These are phyloP conservation scores for Penicillium concentricum DNA, from an alignment of 2,329 filamentous ascomycete species.

Conservation along the genomic window DNA sequence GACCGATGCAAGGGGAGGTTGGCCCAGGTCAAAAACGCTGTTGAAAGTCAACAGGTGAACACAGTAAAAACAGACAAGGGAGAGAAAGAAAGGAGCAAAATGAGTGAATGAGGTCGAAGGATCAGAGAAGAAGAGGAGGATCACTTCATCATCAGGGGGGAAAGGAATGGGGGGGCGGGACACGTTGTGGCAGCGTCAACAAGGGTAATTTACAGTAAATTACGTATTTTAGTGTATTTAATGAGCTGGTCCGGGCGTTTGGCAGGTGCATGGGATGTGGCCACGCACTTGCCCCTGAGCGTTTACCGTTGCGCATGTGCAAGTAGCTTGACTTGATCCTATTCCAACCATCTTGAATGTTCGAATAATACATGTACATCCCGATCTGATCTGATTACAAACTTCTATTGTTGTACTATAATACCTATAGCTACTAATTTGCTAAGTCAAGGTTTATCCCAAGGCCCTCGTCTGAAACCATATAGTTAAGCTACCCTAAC, in stretches of 20 bases:
- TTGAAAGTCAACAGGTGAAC: constrained; percentile 11
- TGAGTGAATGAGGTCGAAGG: constrained; percentile 24
- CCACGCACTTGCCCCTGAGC: constrained; percentile 10
- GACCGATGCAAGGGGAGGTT: constrained; percentile 25
- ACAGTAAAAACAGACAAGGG: constrained; percentile 18
- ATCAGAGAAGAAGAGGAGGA: constrained; percentile 6
- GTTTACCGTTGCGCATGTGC: background rate
- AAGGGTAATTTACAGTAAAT: constrained; percentile 14
- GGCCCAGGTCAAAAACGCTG: constrained; percentile 24
- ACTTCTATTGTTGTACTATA: background rate
- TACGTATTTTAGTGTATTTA: constrained; percentile 1
- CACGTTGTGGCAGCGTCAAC: constrained; percentile 19
- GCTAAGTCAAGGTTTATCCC: background rate
- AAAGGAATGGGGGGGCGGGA: constrained; percentile 20
- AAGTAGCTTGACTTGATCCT: background rate
- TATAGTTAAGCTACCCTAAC: background rate
- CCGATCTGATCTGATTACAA: background rate
- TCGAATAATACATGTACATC: background rate
- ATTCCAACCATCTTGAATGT: background rate
- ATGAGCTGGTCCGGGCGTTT: background rate
- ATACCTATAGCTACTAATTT: background rate
- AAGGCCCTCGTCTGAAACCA: background rate
- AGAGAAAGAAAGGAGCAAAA: constrained; percentile 27
- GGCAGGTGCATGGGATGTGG: background rate
- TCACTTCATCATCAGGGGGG: constrained; percentile 8